These are phyloP conservation scores for Apophysomyces variabilis DNA, from an alignment of 371 early-diverging fungal genomes.

Conservation along the genomic window DNA sequence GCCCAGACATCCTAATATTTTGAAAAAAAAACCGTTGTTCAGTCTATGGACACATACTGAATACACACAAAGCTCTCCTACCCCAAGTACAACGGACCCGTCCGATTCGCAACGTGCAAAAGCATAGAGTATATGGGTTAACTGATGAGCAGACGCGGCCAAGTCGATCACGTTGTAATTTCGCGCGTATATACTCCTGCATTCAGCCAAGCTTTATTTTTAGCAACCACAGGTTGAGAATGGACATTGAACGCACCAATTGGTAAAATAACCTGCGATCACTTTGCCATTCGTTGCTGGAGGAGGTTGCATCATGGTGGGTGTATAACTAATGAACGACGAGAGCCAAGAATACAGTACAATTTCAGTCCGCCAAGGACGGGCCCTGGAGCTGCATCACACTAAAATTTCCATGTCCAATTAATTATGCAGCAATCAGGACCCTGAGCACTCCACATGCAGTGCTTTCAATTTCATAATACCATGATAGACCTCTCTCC, in stretches of 20 bases:
- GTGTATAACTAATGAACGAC: background rate
- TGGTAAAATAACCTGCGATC: constrained; percentile 41
- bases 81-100: constrained; percentile 67
- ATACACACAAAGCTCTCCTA: constrained; percentile 21
- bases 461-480: no score
- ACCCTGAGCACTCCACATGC: no score
- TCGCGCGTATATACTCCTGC: constrained; percentile 78
- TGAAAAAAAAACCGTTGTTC: background rate
- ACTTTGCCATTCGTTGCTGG: constrained; percentile 36
- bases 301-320: constrained; percentile 25
- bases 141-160: constrained; percentile 56
- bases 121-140: constrained; percentile 87
- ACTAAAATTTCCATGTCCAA: no score
- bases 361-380: no score
- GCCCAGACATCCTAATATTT: constrained; percentile 46
- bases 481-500: no score
- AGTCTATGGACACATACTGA: background rate
- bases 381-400: no score
- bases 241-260: constrained; percentile 24
- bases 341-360: background rate
- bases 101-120: constrained; percentile 81
- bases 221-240: background rate
- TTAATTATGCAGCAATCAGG: no score
- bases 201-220: background rate
- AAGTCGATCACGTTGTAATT: constrained; percentile 69